Base-by-base conservation (phyloP, 2,329 filamentous ascomycete genomes). In the Arthrobotrys entomopaga region DNA sequence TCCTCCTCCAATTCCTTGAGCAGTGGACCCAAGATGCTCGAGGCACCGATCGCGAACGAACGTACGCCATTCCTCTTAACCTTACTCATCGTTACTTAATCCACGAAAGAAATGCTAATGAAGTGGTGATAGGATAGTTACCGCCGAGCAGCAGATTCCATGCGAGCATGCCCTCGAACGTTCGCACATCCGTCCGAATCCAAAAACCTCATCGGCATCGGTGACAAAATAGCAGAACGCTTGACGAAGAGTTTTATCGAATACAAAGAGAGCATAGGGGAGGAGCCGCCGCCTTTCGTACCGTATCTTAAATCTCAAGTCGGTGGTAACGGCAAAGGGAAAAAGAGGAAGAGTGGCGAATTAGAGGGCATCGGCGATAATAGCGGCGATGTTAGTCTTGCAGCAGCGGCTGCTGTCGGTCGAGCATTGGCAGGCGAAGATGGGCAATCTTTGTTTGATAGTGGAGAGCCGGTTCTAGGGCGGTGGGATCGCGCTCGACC, bases 171-270 rank as follows among this genome's bases (percentile, higher is more conserved):
- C 76, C 91, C 91, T 0, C 83, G 92, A 43, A 82, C 82, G 0
- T 91, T 92, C 77, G 83, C 86, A 16, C 91, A 95, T 80, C 91
- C 91, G 1, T 88, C 88, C 4, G 87, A 93, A 82, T 86, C 91
- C 0, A 86, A 89, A 77, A 86, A 89, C 77, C 84, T 95, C n/a
- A 88, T 88, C 73, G 90, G 90, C 0, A 88, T 93, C 70, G 91
- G 91, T 0, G 86, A 87, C 0, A 92, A 89, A 77, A 82, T 93
- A 15, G 92, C 89, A 78, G 85, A 88, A 64, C 86, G 89, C 6
- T 84, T 95, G 52, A 89, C 90, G 1, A 86, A 89, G 15, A 42
- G 34, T 3, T 69, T 20, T 24, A 69, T 69, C 15, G 40, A 84
- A 82, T 71, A 77, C 50, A 75, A 77, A 43, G 49, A 59, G 11